Conservation (phyloP, 2,329 filamentous ascomycete genomes). For the Samsoniella hepiali region DNA sequence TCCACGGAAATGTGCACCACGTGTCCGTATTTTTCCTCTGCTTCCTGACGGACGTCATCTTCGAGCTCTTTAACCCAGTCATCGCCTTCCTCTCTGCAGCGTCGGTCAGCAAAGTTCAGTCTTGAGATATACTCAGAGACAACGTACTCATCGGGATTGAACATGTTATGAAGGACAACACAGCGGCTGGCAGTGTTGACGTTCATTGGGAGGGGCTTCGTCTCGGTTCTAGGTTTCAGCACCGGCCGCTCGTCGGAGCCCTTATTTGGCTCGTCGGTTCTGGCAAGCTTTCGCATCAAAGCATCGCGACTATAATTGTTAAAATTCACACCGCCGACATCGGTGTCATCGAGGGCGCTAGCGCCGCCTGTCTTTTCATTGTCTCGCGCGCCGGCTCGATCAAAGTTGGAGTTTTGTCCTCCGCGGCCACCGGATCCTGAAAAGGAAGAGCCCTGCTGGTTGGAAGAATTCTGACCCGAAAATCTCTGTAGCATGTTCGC, state of each 20-base stretch:
- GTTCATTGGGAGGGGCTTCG: conserved; percentile 75
- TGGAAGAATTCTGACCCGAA: conserved; percentile 67
- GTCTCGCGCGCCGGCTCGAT: conserved; percentile 84
- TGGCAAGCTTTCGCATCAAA: conserved; percentile 96
- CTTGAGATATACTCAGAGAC: background rate
- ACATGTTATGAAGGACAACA: conserved; percentile 93
- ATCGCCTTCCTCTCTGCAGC: conserved; percentile 76
- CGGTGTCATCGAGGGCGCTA: conserved; percentile 93
- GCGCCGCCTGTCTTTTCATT: conserved; percentile 88
- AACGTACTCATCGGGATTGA: conserved; percentile 84
- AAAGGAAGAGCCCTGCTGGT: conserved; percentile 86
- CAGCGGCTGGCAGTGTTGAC: conserved; percentile 92
- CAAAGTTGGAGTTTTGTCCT: conserved; percentile 81
- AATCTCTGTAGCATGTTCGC: conserved; percentile 90
- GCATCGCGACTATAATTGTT: conserved; percentile 98
- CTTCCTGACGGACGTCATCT: conserved; percentile 88
- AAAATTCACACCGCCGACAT: conserved; percentile 98
- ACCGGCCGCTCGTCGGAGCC: conserved; percentile 68
- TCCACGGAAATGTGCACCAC: conserved; percentile 97
- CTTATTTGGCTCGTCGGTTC: conserved; percentile 78
- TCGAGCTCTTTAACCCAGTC: conserved; percentile 90
- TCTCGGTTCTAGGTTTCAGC: conserved; percentile 74
- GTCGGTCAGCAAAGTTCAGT: conserved; percentile 31
- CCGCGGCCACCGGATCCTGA: conserved; percentile 87
- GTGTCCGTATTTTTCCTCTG: conserved; percentile 91